Evolutionary conservation across 2,329 filamentous ascomycete species (phyloP), one percentile per base, ranked within the genome.

Genomic region (Fusarium equiseti): DNA sequence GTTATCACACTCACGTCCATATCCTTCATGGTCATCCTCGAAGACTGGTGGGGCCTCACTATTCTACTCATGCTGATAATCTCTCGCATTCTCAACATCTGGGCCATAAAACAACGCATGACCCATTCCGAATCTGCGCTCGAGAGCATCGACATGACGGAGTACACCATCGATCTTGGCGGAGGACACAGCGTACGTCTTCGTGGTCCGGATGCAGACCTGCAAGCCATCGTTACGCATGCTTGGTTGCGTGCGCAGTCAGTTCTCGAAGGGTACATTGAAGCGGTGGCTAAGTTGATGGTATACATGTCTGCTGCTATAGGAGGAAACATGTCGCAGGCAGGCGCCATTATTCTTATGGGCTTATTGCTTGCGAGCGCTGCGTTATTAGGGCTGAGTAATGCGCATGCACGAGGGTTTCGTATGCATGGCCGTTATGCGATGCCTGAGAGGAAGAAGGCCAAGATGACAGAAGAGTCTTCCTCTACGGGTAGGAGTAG

Each of bases 161-260:
- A 88, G 69, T 84, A 90, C 54, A 77, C 85, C 4, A 79, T 90
- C 26, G 83, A 88, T 29, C 80, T 90, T 6, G 84, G 83, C 22
- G 80, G 83, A 26, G 85, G 86, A 44, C 81, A 84, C 1, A 83
- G 82, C 71, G 82, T 90, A 2, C 79, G 85, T 15, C 81, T 91
- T 44, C 82, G 83, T 29, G 89, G 89, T 7, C 75, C 81, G 6
- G 81, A 85, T 10, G 81, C 85, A 32, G 89, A 90, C 73, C 80
- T 91, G 9, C 87, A 87, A 60, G 88, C 88, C 31, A 82, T 90
- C 43, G 90, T 88, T 2, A 84, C 86, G 5, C 84, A 86, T 5
- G 73, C 82, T 29, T 91, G 88, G 88, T 77, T 91, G 48, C 81
- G 83, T 13, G 79, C 83, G 42, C 84, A 86, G 75, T 87, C 85